These are phyloP conservation scores for Entophlyctis luteolus DNA, from an alignment of 192 early-diverging fungal species.

Conservation along the genomic window DNA sequence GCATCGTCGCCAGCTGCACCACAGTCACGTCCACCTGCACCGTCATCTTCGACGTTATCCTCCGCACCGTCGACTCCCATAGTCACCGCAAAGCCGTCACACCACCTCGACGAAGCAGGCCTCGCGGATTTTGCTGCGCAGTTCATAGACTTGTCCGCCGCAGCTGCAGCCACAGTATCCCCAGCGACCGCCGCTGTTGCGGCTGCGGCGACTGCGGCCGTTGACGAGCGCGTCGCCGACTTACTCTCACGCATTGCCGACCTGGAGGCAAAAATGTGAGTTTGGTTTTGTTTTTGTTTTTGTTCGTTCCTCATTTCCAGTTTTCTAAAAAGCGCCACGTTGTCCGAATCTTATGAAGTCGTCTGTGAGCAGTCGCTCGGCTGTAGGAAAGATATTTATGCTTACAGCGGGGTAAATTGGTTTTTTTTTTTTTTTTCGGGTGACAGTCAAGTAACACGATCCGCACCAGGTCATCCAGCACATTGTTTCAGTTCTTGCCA, in stretches of 20 bases:
- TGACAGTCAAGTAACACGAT: no score
- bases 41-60: no score
- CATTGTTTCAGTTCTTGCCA: slow-evolving; percentile 28
- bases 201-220: background rate
- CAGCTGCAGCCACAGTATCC: background rate
- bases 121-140: no score
- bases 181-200: background rate
- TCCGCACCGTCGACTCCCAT: no score
- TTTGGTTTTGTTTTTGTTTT: background rate
- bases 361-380: slow-evolving; percentile 30
- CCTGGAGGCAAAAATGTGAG: slow-evolving; percentile 35
- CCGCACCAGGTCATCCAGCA: slow-evolving; percentile 33
- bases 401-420: slow-evolving; percentile 18
- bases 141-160: background rate
- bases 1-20: no score
- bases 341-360: slow-evolving; percentile 36
- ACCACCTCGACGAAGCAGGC: no score
- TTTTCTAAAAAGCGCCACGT: slow-evolving; percentile 25
- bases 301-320: background rate
- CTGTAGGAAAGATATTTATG: slow-evolving; percentile 28
- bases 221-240: background rate
- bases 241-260: slow-evolving; percentile 19
- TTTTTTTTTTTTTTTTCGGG: background rate
- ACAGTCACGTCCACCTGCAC: no score
- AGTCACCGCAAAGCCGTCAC: no score